These are phyloP conservation scores for Rhodamnia argentea DNA, from an alignment of 345 rosid genomes.

Conservation along the genomic window DNA sequence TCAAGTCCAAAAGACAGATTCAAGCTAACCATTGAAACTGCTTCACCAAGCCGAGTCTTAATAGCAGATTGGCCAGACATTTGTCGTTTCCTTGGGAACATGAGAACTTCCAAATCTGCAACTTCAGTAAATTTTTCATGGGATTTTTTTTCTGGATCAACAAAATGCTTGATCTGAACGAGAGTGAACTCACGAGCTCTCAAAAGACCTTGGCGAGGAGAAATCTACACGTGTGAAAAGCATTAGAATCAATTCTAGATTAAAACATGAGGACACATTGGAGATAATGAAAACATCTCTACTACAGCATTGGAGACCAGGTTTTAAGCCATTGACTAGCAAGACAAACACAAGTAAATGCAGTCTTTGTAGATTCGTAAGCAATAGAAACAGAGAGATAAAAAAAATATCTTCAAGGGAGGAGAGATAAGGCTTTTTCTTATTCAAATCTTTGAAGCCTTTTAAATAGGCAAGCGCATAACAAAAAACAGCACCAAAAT, in stretches of 20 bases:
- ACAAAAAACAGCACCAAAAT: too few species aligned
- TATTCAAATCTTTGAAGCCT: too few species aligned
- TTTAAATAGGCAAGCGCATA: too few species aligned
- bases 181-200: slow-evolving; percentile 81
- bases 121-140: slow-evolving; percentile 74
- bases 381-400: neutral
- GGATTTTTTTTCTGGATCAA: slow-evolving; percentile 85
- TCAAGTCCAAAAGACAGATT: neutral
- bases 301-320: neutral
- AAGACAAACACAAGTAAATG: neutral
- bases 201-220: slow-evolving; percentile 89
- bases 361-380: neutral
- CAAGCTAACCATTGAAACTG: slow-evolving; percentile 58
- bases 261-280: neutral
- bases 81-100: slow-evolving; percentile 85
- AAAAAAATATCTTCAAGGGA: neutral
- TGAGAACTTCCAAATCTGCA: slow-evolving; percentile 55
- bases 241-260: neutral
- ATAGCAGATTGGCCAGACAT: slow-evolving; percentile 76
- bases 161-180: slow-evolving; percentile 93
- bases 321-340: neutral
- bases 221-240: slow-evolving; percentile 34
- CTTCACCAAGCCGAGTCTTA: slow-evolving; percentile 48
- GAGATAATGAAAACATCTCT: neutral
- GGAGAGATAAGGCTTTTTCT: neutral